A percentile compares a stretch with the other conserved stretches of the same genome.
Conservation (phyloP, 2,329 filamentous ascomycete species). For the Thelonectria olida region DNA sequence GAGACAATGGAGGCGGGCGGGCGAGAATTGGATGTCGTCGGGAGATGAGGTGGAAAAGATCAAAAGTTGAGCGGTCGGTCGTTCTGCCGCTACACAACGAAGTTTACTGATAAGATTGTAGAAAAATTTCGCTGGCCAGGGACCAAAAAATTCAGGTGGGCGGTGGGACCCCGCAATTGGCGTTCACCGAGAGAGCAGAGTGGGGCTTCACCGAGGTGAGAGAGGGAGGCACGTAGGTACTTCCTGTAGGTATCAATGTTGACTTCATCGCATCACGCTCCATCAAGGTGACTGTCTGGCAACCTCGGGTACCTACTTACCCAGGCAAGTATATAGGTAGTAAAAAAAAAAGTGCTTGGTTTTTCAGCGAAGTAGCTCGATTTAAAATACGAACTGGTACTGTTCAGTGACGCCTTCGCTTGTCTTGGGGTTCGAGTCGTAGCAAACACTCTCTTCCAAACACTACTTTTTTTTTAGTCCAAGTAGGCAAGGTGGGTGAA, state of each 20-base stretch:
- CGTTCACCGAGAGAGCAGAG: conserved; percentile 30
- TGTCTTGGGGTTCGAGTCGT: neutral
- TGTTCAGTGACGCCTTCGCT: neutral
- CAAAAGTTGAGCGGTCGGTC: neutral
- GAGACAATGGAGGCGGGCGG: neutral
- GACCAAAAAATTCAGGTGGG: conserved; percentile 38
- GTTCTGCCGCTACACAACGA: conserved; percentile 15
- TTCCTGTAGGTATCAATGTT: neutral
- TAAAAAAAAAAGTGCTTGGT: neutral
- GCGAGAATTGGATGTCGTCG: neutral
- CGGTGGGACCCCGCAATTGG: conserved; percentile 42
- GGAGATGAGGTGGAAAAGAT: neutral
- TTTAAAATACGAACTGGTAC: neutral
- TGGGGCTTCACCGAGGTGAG: conserved; percentile 11
- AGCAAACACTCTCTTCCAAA: no score
- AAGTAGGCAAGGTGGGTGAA: no score
- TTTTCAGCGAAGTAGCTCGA: neutral
- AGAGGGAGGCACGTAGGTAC: no score
- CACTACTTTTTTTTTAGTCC: neutral
- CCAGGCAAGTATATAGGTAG: neutral
- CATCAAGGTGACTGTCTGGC: neutral
- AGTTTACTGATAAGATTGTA: conserved; percentile 44
- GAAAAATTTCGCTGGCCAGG: conserved; percentile 42
- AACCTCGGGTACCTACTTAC: no score
- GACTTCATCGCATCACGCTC: neutral